Conservation (phyloP, 2,329 filamentous ascomycete species). For the Paecilomyces niveus region DNA sequence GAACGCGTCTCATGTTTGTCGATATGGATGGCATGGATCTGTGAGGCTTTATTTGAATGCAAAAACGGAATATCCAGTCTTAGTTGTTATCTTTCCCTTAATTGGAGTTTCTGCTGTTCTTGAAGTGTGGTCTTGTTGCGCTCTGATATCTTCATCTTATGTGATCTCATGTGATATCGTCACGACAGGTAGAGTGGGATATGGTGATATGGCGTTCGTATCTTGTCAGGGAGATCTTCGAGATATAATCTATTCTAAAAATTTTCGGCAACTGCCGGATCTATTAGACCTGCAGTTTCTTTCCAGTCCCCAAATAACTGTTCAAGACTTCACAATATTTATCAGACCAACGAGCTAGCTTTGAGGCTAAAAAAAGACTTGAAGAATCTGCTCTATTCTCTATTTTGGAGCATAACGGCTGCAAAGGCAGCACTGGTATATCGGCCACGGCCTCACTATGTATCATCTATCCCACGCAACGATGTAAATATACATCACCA, state of each 20-base stretch:
- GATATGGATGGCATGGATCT: conserved; percentile 39
- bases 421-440: background rate
- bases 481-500: too few species aligned
- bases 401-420: background rate
- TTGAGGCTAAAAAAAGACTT: background rate
- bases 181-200: background rate
- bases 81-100: background rate
- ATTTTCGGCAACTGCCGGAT: background rate
- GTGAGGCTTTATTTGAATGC: background rate
- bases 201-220: background rate
- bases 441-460: background rate
- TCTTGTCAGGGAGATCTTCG: background rate
- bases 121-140: background rate
- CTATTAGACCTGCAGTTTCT: background rate
- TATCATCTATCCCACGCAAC: too few species aligned
- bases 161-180: background rate
- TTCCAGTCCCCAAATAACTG: background rate
- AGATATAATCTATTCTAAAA: background rate
- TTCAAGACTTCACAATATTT: background rate
- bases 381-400: background rate
- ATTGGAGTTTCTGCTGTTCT: conserved; percentile 3
- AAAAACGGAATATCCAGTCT: background rate
- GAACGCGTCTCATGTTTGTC: conserved; percentile 65
- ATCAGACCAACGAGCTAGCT: background rate
- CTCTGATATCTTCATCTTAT: background rate